These are phyloP conservation scores for Dothideomycetes sp. DNA, from an alignment of 2,329 filamentous ascomycete genomes.

Conservation along the genomic window DNA sequence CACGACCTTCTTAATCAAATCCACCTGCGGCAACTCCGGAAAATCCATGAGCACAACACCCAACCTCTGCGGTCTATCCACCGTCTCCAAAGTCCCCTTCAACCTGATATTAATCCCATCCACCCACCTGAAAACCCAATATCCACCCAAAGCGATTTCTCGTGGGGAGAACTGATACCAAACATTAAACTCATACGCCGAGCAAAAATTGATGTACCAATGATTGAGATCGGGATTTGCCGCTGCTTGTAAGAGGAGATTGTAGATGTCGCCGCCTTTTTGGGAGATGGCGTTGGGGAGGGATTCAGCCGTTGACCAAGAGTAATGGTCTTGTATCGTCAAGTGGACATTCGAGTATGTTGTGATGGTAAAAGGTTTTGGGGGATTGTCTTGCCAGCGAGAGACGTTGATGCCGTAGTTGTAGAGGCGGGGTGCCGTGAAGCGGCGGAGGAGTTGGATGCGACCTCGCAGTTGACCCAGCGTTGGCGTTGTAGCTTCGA, in stretches of 20 bases:
- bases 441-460: constrained; percentile 30
- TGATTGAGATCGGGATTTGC: constrained; percentile 19
- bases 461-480: constrained; percentile 26
- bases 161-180: constrained; percentile 27
- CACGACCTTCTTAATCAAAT: constrained; percentile 34
- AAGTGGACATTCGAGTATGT: constrained; percentile 30
- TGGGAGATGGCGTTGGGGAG: constrained; percentile 31
- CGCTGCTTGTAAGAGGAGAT: constrained; percentile 30
- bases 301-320: constrained; percentile 30
- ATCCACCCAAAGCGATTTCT: constrained; percentile 37
- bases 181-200: constrained; percentile 35
- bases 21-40: constrained; percentile 29
- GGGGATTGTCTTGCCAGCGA: constrained; percentile 28
- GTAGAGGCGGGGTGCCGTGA: constrained; percentile 15
- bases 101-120: constrained; percentile 36
- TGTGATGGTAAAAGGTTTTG: constrained; percentile 28
- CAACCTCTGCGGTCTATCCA: constrained; percentile 18
- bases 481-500: constrained; percentile 25
- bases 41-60: constrained; percentile 31
- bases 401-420: constrained; percentile 27
- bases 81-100: constrained; percentile 18
- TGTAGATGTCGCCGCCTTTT: constrained; percentile 32
- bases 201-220: constrained; percentile 39
- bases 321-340: constrained; percentile 42
- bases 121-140: constrained; percentile 35